Base-by-base conservation (phyloP, 2,329 filamentous ascomycete genomes). In the Exophiala dermatitidis region DNA sequence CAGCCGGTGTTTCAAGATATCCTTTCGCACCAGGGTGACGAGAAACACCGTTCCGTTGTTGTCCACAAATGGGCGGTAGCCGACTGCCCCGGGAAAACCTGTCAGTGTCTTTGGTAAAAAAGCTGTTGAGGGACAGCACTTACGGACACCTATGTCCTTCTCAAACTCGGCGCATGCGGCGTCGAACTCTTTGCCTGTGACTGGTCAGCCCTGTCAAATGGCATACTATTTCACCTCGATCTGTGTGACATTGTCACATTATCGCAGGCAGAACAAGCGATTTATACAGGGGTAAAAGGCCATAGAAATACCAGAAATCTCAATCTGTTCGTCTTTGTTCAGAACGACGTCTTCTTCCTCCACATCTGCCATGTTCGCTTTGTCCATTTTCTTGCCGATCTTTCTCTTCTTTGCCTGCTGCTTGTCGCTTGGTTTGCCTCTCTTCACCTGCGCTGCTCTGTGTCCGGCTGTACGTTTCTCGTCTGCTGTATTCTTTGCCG, bases 51-150 rank as follows among this genome's bases (percentile, higher is more conserved):
- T 87, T 45, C 76, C 78, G 0, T 77, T 77, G 2, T 63, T 51
- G 65, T 93, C 87, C 12, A 68, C 70, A 67, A 85, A 89, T 56
- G 86, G 67, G 55, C 81, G 82, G 63, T 83, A 81, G n/a, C 80
- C 71, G 33, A 74, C 82, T 84, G 53, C 44, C n/a, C n/a, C n/a
- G n/a, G n/a, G n/a, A n/a, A n/a, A n/a, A n/a, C n/a, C n/a, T n/a
- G n/a, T n/a, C n/a, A n/a, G n/a, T n/a, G n/a, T n/a, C n/a, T n/a
- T n/a, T n/a, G n/a, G n/a, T n/a, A n/a, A n/a, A n/a, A n/a, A n/a
- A n/a, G n/a, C n/a, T n/a, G n/a, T n/a, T n/a, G 33, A 5, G 8
- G 4, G 5, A 5, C 4, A 32, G 4, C 4, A 56, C 62, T 52
- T 50, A 62, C 64, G 12, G n/a, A 50, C 44, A 41, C 51, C 56